Percentiles rank a stretch among this genome's conserved stretches.
These are phyloP conservation scores for Rhizophagus prolifer DNA, from an alignment of 192 early-diverging fungal genomes.

Conservation along the genomic window DNA sequence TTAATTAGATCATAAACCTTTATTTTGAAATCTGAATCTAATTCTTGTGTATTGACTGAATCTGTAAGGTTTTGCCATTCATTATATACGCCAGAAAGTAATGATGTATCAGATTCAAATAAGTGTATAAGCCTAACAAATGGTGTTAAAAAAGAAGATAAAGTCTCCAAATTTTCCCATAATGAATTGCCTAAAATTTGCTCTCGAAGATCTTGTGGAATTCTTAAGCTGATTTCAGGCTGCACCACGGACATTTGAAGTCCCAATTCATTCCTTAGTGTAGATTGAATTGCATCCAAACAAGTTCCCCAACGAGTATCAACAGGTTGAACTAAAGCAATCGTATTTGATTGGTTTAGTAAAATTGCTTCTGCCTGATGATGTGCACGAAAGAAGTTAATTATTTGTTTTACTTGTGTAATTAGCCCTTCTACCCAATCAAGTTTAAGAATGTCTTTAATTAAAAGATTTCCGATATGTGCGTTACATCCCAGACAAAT, in stretches of 20 bases:
- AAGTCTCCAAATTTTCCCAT: neutral
- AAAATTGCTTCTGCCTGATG: neutral
- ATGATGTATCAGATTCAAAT: neutral
- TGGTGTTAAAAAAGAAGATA: neutral
- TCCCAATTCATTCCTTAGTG: neutral
- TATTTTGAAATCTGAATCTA: neutral
- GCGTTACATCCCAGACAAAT: neutral
- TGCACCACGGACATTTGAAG: neutral
- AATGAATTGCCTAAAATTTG: neutral
- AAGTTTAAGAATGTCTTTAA: neutral
- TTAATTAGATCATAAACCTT: too few species aligned
- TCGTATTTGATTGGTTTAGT: neutral
- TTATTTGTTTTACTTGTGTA: neutral
- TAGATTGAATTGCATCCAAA: neutral
- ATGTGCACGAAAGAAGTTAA: neutral
- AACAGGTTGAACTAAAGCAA: neutral
- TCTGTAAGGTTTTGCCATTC: neutral
- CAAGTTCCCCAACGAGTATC: neutral
- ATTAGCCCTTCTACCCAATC: neutral
- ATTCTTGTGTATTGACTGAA: neutral
- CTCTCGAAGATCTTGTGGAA: neutral
- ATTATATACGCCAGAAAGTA: neutral
- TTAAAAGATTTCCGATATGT: neutral
- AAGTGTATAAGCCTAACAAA: neutral
- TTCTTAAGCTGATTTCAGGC: neutral